Evolutionary conservation across 257 asterid species (phyloP), one percentile per base, ranked within the genome.

Genomic region (Galeopsis tetrahit): DNA sequence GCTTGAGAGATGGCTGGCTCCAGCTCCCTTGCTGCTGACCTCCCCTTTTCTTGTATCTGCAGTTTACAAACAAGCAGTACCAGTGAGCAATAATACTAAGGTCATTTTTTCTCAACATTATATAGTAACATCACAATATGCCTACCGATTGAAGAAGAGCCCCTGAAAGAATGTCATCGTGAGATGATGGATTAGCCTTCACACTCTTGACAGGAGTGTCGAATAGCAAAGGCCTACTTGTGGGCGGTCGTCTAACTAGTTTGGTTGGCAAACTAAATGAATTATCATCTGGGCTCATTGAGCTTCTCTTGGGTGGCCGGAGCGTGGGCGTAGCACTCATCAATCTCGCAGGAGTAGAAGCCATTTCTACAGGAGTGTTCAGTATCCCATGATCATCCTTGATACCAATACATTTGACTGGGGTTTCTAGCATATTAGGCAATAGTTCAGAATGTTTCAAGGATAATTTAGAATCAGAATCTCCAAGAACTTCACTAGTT

Each of bases 1-100:
- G 97, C 96, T 77, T 85, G 94, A 52, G 98, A 85, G 82, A 93
- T 85, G 4, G 97, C 91, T 66, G 98, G 98, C 74, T 89, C 91
- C 71, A 67, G 70, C 81, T 91, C 98, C 71, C 75, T 46, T 52
- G 72, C 39, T n/a, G 84, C 78, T 73, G 76, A 66, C 76, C 74
- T 80, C 83, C 84, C 95, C 46, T 91, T 93, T 75, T 85, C 91
- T 80, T 66, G 78, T 70, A 93, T 91, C 98, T 93, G 87, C 62
- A 80, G 7, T 68, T 68, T 7, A 38, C 9, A 38, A 31, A 53
- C 55, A 48, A 71, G 8, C 42, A 60, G 38, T 36, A n/a, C 8
- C 3, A 32, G 32, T 35, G 4, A 28, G 57, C 36, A 11, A 15
- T n/a, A 38, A 39, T 38, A 0, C 7, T 55, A n/a, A 43, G 35